A percentile compares a stretch with the other conserved stretches of the same genome.
These are phyloP conservation scores for Coniferiporia sulphurascens DNA, from an alignment of 1,284 basidiomycete species.

Conservation along the genomic window DNA sequence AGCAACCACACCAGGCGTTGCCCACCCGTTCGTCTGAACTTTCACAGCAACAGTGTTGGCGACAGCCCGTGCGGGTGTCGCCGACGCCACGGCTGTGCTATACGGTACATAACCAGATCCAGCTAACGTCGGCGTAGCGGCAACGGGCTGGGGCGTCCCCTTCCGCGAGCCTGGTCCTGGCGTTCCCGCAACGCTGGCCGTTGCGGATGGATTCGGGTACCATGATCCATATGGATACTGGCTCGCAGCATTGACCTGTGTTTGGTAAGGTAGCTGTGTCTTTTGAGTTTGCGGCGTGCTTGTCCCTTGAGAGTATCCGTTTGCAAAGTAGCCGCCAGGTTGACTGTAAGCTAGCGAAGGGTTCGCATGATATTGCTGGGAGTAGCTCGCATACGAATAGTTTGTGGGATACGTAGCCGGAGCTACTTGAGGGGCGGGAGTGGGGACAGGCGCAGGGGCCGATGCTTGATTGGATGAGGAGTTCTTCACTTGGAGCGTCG, in stretches of 20 bases:
- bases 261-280: not conserved
- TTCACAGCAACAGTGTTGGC: slow-evolving; percentile 17
- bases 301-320: not conserved
- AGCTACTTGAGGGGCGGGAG: slow-evolving; percentile 23
- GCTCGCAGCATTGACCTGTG: not conserved
- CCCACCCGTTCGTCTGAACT: slow-evolving; percentile 9
- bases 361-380: slow-evolving; percentile 2
- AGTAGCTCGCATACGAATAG: slow-evolving; percentile 16
- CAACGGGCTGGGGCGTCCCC: slow-evolving; percentile 12
- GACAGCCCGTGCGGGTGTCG: slow-evolving; percentile 16
- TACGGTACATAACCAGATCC: slow-evolving; percentile 12
- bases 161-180: slow-evolving; percentile 4
- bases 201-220: not conserved
- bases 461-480: slow-evolving; percentile 28
- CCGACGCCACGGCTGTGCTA: not conserved
- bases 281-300: slow-evolving; percentile 12
- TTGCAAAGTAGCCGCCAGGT: not conserved
- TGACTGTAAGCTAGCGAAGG: not conserved
- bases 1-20: not conserved
- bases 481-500: slow-evolving; percentile 58
- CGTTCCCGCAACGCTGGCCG: not conserved
- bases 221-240: slow-evolving; percentile 15
- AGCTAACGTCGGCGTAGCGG: not conserved
- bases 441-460: slow-evolving; percentile 29
- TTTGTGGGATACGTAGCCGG: slow-evolving; percentile 21